Evolutionary conservation across 139 green algal genomes (phyloP).

Genomic region (Coelastrella sp.): DNA sequence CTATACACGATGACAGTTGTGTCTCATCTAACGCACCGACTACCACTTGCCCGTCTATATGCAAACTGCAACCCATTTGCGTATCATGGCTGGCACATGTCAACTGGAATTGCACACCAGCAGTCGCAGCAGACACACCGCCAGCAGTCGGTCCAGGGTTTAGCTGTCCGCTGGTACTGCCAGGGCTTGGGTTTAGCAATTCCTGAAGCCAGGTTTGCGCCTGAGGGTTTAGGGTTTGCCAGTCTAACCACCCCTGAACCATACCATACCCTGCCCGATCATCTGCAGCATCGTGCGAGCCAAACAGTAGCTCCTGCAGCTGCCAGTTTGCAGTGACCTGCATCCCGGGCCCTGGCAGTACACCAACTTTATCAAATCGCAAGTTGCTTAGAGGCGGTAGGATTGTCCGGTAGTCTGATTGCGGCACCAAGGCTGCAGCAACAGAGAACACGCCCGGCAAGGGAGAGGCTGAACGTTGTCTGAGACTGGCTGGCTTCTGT

Average conservation of each 20-base stretch:
- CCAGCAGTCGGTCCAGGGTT: background rate
- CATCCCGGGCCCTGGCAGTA: conserved; percentile 13
- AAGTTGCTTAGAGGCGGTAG: background rate
- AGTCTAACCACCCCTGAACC: conserved; percentile 31
- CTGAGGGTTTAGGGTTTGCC: background rate
- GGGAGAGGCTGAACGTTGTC: no score
- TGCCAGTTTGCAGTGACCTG: background rate
- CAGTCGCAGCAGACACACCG: background rate
- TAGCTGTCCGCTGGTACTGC: background rate
- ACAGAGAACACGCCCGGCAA: conserved; percentile 29
- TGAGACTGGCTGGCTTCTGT: background rate
- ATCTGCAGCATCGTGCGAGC: background rate
- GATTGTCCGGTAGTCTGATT: background rate
- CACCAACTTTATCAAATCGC: background rate
- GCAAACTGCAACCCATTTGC: background rate
- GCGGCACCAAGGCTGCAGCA: background rate
- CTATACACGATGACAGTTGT: background rate
- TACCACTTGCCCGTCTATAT: conserved; percentile 6
- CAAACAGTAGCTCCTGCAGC: conserved; percentile 36
- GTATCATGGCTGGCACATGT: background rate
- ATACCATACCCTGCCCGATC: conserved; percentile 1
- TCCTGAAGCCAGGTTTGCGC: background rate
- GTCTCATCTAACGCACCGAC: conserved; percentile 3
- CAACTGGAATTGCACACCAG: conserved; percentile 41
- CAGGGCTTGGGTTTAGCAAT: background rate